phyloP scores from a whole-genome alignment of 257 asterid species.

The Mitragyna speciosa region DNA sequence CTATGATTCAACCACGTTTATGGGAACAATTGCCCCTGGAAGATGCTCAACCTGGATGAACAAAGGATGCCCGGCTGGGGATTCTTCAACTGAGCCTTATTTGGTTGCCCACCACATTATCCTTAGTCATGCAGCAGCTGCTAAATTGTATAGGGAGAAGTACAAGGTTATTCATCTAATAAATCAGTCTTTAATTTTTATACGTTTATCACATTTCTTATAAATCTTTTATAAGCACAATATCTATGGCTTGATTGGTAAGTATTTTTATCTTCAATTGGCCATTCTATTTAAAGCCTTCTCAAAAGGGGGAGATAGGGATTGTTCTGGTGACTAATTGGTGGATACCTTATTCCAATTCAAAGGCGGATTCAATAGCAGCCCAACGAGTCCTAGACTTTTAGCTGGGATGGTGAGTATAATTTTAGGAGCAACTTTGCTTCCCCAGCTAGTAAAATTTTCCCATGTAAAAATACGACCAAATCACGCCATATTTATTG shows the following conservation, averaged over 20 bases:
- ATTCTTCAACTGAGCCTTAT: conserved; percentile 57
- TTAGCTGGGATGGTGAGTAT: conserved; percentile 55
- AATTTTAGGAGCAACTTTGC: not conserved
- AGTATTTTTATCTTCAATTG: not conserved
- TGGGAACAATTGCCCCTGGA: conserved; percentile 47
- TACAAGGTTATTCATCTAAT: conserved; percentile 34
- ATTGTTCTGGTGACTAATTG: conserved; percentile 38
- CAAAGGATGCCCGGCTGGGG: conserved; percentile 34
- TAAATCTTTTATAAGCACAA: too few relatives aligned
- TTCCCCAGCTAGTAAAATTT: too few relatives aligned
- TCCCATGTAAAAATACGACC: too few relatives aligned
- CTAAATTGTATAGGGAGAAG: conserved; percentile 34
- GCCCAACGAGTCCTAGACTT: conserved; percentile 59
- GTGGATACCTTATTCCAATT: conserved; percentile 36
- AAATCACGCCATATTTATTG: too few relatives aligned
- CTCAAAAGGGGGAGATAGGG: conserved; percentile 63
- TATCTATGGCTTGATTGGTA: too few relatives aligned
- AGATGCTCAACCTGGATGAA: conserved; percentile 44
- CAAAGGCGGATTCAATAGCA: conserved; percentile 35
- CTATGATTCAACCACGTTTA: conserved; percentile 37
- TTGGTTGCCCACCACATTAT: conserved; percentile 47
- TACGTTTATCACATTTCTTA: too few relatives aligned
- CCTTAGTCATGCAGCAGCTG: conserved; percentile 43
- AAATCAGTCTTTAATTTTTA: too few relatives aligned
- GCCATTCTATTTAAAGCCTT: conserved; percentile 22